Percentiles rank a stretch among this genome's conserved stretches.
These are phyloP conservation scores for Waitea zeae DNA, from an alignment of 1,284 basidiomycete genomes.

Conservation along the genomic window DNA sequence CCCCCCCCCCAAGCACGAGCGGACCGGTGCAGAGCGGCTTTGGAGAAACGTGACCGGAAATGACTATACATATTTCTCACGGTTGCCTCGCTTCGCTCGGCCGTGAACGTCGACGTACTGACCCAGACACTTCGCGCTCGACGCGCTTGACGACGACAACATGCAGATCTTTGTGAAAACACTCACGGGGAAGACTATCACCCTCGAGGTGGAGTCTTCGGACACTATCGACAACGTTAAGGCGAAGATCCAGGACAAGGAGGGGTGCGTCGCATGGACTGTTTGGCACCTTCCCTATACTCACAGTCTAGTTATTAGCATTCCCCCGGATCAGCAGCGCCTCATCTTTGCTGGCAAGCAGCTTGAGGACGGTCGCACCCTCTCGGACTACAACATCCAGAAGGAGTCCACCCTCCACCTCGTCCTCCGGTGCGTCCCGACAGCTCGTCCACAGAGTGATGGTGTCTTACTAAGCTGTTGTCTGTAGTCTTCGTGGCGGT, in stretches of 20 bases:
- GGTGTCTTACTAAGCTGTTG: not conserved
- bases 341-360: slow-evolving; percentile 94
- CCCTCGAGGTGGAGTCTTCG: slow-evolving; percentile 93
- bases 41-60: too few species aligned
- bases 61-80: too few species aligned
- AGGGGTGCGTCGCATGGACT: slow-evolving; percentile 36
- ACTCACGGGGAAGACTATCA: slow-evolving; percentile 97
- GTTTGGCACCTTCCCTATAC: slow-evolving; percentile 1
- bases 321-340: slow-evolving; percentile 88
- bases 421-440: slow-evolving; percentile 63
- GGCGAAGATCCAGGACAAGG: slow-evolving; percentile 86
- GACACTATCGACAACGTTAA: slow-evolving; percentile 94
- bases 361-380: slow-evolving; percentile 90
- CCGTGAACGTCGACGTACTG: not conserved
- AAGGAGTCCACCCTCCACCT: slow-evolving; percentile 98
- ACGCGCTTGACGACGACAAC: slow-evolving; percentile 17
- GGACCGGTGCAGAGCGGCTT: too few species aligned
- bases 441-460: not conserved
- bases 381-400: slow-evolving; percentile 97
- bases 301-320: slow-evolving; percentile 22
- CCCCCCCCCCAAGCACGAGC: too few species aligned
- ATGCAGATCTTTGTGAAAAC: slow-evolving; percentile 96
- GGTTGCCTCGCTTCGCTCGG: too few species aligned
- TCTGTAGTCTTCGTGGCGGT: slow-evolving; percentile 80
- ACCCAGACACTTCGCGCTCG: not conserved